A percentile compares a stretch with the other conserved stretches of the same genome.
Evolutionary conservation across 352 stramenopile species (phyloP).

Genomic region (Pythium volutum): DNA sequence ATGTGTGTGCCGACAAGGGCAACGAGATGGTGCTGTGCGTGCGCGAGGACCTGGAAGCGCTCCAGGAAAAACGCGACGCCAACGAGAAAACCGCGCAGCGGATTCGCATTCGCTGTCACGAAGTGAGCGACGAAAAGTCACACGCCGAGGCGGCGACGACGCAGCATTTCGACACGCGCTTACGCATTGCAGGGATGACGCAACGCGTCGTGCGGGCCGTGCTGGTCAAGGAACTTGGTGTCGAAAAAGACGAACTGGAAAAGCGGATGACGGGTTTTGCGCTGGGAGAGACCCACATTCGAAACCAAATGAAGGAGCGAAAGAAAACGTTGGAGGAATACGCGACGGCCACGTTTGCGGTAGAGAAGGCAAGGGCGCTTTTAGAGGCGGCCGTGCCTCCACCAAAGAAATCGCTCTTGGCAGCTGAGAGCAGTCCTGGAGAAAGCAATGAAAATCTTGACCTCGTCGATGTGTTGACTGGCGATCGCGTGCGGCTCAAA

Average conservation of each 20-base stretch:
- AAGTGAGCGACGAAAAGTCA: constrained; percentile 35
- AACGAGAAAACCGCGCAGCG: constrained; percentile 31
- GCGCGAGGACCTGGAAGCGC: constrained; percentile 52
- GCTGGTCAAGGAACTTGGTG: constrained; percentile 39
- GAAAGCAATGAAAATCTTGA: constrained; percentile 3
- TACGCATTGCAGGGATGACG: constrained; percentile 49
- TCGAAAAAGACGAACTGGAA: constrained; percentile 38
- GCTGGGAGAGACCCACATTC: constrained; percentile 2
- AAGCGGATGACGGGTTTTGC: constrained; percentile 11
- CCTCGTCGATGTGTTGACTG: constrained; percentile 4
- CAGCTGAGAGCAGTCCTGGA: not conserved
- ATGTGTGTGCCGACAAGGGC: constrained; percentile 34
- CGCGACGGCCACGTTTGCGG: constrained; percentile 30
- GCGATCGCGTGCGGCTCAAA: constrained; percentile 47
- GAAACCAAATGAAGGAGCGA: constrained; percentile 22
- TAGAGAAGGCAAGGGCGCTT: constrained; percentile 34
- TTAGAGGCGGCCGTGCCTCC: constrained; percentile 28
- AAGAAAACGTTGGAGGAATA: constrained; percentile 34
- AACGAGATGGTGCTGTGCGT: constrained; percentile 58
- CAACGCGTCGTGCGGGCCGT: constrained; percentile 50
- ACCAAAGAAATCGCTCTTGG: not conserved
- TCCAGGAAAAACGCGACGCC: constrained; percentile 37
- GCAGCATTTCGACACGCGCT: constrained; percentile 55
- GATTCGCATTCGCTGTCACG: constrained; percentile 24
- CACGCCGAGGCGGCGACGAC: constrained; percentile 34